Evolutionary conservation across 805 yeast genomes (phyloP), one percentile per base, ranked within the genome.

Genomic region (Wickerhamiella galacta): DNA sequence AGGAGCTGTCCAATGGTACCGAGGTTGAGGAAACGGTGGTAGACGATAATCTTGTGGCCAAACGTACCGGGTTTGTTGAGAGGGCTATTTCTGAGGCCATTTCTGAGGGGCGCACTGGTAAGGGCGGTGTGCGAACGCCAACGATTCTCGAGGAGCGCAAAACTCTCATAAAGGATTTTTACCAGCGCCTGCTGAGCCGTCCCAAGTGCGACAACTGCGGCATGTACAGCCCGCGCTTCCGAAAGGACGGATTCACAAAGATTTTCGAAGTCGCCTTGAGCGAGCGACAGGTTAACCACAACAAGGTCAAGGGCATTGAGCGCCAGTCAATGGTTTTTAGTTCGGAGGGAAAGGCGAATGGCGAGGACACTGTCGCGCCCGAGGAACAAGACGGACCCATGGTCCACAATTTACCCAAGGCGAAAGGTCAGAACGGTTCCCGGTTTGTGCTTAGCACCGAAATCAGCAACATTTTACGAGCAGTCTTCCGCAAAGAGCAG

Each of bases 191-290:
- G 31, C 58, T 80, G 41, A 56, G 77, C 30, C 72, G 95, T 56
- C 75, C 83, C 35, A 79, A 75, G 56, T 90, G 99, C 68, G 93
- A 81, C 48, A 83, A 85, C 57, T 90, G 99, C 68, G 81, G 83
- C 28, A 80, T 85, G 93, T 80, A 64, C 55, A 82, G 95, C 28
- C 96, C 99, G 35, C 64, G 76, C 22, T 87, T 76, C 63, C 73
- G 98, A 60, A 87, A 85, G 49, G 99, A 90, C 53, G 98, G 98
- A 0, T 76, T 72, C 51, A 69, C 85, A 40, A 90, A 92, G 61
- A 72, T 90, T 41, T 90, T 90, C 49, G 96, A 90, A 59, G 74
- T 73, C 43, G 72, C 92, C 4, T 65, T 92, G 44, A 67, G 67
- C 31, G 94, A 81, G 32, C 81, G 81, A 52, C 95, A 87, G 53